Evolutionary conservation across 108 stramenopile species (phyloP).

Genomic region (Discostella stelligeroides): DNA sequence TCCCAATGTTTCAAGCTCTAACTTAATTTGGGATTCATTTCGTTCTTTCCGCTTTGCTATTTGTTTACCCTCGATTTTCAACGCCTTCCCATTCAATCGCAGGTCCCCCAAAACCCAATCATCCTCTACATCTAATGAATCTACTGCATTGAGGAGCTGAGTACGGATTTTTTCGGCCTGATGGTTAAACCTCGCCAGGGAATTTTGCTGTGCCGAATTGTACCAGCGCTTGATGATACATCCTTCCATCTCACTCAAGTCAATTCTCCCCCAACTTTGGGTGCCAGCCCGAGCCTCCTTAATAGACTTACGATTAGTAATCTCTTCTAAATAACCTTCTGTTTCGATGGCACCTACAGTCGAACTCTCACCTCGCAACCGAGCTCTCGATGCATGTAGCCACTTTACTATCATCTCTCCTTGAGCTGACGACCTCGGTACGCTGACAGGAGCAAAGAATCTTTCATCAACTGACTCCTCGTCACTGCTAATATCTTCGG

Average conservation of each 20-base stretch:
- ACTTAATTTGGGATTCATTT: conserved; percentile 8
- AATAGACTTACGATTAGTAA: conserved; percentile 51
- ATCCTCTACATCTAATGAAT: conserved; percentile 6
- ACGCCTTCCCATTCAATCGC: conserved; percentile 15
- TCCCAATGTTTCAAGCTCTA: conserved; percentile 7
- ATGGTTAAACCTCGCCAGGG: neutral
- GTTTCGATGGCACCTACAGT: conserved; percentile 50
- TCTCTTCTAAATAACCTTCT: conserved; percentile 61
- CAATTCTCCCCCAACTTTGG: conserved; percentile 1
- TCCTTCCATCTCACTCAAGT: neutral
- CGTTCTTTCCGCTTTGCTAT: conserved; percentile 13
- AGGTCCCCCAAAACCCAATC: too few relatives aligned
- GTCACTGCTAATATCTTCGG: conserved; percentile 72
- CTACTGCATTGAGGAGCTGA: conserved; percentile 10
- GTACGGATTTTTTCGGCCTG: neutral
- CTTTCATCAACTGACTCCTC: conserved; percentile 71
- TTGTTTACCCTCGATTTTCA: conserved; percentile 32
- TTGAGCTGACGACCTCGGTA: conserved; percentile 65
- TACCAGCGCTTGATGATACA: conserved; percentile 1
- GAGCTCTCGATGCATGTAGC: conserved; percentile 64
- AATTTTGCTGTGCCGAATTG: neutral
- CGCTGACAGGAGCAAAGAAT: conserved; percentile 71
- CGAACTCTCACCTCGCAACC: conserved; percentile 63
- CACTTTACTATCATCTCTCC: conserved; percentile 84
- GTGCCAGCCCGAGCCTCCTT: neutral